Evolutionary conservation across 2,329 filamentous ascomycete species (phyloP).

Genomic region (Aspergillus tanneri): DNA sequence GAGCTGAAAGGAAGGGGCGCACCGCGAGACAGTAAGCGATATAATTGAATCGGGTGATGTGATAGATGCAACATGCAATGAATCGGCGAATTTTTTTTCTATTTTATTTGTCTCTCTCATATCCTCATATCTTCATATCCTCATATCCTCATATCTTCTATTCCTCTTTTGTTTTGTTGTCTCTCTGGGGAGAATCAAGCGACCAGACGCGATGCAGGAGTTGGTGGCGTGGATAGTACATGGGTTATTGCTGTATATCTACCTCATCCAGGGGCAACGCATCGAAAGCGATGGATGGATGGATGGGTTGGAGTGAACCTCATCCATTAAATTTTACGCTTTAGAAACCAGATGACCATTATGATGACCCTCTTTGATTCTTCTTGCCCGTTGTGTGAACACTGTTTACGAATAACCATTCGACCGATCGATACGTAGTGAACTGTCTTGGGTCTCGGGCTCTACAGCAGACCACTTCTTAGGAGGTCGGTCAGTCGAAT

Average conservation of each 20-base stretch:
- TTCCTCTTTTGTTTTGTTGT: not conserved
- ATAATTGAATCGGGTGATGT: not conserved
- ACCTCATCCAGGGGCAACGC: constrained; percentile 1
- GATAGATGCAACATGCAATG: not conserved
- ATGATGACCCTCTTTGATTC: not conserved
- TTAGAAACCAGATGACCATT: not conserved
- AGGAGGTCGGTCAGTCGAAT: too few species aligned
- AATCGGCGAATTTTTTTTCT: not conserved
- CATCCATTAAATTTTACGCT: not conserved
- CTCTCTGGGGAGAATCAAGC: not conserved
- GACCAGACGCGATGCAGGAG: not conserved
- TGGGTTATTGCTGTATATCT: not conserved
- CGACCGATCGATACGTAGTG: too few species aligned
- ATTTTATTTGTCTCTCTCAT: too few species aligned
- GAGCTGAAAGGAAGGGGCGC: not conserved
- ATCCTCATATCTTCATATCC: too few species aligned
- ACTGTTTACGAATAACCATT: too few species aligned
- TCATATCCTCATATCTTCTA: too few species aligned
- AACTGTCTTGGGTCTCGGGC: too few species aligned
- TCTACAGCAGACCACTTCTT: too few species aligned
- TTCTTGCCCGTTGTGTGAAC: too few species aligned
- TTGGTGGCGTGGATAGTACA: not conserved
- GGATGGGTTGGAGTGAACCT: not conserved
- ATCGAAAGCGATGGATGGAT: not conserved
- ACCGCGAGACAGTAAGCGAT: not conserved